phyloP scores from a whole-genome alignment of 805 yeast genomes.

The Candida sonorensis region DNA sequence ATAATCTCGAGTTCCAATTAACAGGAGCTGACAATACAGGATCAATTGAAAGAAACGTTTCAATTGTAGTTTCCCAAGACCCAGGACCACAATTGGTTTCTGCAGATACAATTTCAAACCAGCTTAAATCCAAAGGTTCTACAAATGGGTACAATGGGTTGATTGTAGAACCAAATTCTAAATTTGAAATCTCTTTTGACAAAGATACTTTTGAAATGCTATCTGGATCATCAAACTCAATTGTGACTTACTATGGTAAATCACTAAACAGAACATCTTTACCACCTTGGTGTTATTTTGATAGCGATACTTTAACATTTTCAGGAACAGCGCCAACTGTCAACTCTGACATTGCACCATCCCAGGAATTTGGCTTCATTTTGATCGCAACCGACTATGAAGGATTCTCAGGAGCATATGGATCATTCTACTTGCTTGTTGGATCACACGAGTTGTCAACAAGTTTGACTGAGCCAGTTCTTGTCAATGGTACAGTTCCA shows the following conservation, averaged over 20 bases:
- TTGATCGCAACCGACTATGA: constrained; percentile 73
- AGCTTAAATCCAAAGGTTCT: constrained; percentile 57
- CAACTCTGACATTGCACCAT: constrained; percentile 84
- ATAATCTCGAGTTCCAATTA: constrained; percentile 42
- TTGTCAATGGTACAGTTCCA: constrained; percentile 64
- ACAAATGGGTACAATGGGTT: constrained; percentile 74
- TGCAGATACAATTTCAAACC: constrained; percentile 36
- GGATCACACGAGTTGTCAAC: constrained; percentile 87
- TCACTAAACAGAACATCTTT: constrained; percentile 79
- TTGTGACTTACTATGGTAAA: constrained; percentile 71
- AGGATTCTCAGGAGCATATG: constrained; percentile 68
- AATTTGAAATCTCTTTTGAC: constrained; percentile 61
- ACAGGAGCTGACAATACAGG: constrained; percentile 62
- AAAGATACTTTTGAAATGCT: constrained; percentile 47
- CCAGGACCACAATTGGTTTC: constrained; percentile 47
- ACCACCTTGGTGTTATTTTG: constrained; percentile 84
- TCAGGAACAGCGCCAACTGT: constrained; percentile 85
- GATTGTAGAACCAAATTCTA: constrained; percentile 63
- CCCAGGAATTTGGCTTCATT: constrained; percentile 58
- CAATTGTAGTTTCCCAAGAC: constrained; percentile 52
- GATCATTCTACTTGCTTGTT: constrained; percentile 63
- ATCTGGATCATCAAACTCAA: constrained; percentile 36
- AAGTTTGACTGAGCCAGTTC: constrained; percentile 45
- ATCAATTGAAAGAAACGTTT: constrained; percentile 41
- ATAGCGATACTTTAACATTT: constrained; percentile 55